Evolutionary conservation across 1,284 basidiomycete species (phyloP).

Genomic region (Porodaedalea pini): DNA sequence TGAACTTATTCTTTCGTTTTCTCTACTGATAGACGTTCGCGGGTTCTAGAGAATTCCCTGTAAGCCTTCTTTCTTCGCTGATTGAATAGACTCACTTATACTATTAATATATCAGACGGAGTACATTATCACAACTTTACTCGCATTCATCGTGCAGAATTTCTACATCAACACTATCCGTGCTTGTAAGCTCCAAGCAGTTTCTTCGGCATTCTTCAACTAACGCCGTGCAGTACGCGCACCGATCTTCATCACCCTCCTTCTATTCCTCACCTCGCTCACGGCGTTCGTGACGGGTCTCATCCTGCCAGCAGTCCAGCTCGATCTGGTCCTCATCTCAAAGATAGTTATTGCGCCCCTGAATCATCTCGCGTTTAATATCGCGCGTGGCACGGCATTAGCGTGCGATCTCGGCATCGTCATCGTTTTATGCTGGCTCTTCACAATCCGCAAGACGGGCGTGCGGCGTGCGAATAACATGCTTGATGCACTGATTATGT

Average conservation of each 20-base stretch:
- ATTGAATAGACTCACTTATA: not conserved
- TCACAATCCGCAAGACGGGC: conserved; percentile 8
- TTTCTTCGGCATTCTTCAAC: not conserved
- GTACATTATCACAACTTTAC: conserved; percentile 13
- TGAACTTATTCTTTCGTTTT: not conserved
- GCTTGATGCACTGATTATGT: conserved; percentile 15
- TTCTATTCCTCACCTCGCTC: conserved; percentile 11
- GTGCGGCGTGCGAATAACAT: conserved; percentile 15
- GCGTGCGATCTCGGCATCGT: conserved; percentile 18
- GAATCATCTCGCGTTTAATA: conserved; percentile 17
- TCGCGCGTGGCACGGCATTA: conserved; percentile 15
- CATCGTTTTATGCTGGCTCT: conserved; percentile 14
- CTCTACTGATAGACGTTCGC: not conserved
- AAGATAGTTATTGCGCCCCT: conserved; percentile 10
- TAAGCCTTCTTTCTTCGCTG: not conserved
- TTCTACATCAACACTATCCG: conserved; percentile 20
- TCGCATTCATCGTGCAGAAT: conserved; percentile 14
- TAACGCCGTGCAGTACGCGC: not conserved
- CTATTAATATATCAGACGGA: conserved; percentile 4
- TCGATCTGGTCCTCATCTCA: not conserved
- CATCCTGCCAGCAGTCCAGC: conserved; percentile 13
- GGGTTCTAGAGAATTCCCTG: conserved; percentile 14
- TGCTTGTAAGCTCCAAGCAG: not conserved
- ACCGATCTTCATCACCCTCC: conserved; percentile 6
- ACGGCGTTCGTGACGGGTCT: conserved; percentile 10